phyloP scores from a whole-genome alignment of 2,329 filamentous ascomycete genomes.

The Colletotrichum chrysophilum region DNA sequence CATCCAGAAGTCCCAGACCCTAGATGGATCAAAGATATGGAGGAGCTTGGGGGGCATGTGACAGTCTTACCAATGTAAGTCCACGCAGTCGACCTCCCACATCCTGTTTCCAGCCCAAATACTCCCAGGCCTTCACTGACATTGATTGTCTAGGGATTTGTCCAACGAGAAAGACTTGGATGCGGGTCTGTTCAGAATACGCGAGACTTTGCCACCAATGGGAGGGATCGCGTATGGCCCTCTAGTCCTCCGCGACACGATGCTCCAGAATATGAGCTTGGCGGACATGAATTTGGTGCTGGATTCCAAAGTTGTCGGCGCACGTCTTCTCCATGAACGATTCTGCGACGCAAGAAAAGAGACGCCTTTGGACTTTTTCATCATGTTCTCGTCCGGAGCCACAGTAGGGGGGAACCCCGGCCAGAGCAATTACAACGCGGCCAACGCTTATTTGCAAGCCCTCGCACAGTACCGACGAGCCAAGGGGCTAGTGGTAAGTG shows the following conservation, averaged over 20 bases:
- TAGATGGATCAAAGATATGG: conserved; percentile 1
- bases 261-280: conserved; percentile 32
- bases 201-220: conserved; percentile 34
- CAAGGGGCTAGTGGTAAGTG: conserved; percentile 33
- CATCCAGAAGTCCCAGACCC: conserved; percentile 26
- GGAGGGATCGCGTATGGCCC: conserved; percentile 48
- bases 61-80: conserved; percentile 14
- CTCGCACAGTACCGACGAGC: conserved; percentile 38
- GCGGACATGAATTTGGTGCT: conserved; percentile 29
- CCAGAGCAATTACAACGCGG: conserved; percentile 50
- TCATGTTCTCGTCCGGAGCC: conserved; percentile 36
- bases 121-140: not conserved
- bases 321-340: conserved; percentile 31
- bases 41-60: not conserved
- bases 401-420: conserved; percentile 31
- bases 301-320: conserved; percentile 39
- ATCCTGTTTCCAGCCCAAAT: not conserved
- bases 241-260: conserved; percentile 45
- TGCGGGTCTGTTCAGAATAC: conserved; percentile 16
- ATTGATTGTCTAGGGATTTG: not conserved
- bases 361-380: conserved; percentile 38
- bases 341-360: conserved; percentile 22
- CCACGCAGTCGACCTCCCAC: not conserved
- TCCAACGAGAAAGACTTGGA: conserved; percentile 19
- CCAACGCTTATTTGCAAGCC: conserved; percentile 45